Evolutionary conservation across 805 yeast genomes (phyloP).

Genomic region (Priceomyces fermenticarens): DNA sequence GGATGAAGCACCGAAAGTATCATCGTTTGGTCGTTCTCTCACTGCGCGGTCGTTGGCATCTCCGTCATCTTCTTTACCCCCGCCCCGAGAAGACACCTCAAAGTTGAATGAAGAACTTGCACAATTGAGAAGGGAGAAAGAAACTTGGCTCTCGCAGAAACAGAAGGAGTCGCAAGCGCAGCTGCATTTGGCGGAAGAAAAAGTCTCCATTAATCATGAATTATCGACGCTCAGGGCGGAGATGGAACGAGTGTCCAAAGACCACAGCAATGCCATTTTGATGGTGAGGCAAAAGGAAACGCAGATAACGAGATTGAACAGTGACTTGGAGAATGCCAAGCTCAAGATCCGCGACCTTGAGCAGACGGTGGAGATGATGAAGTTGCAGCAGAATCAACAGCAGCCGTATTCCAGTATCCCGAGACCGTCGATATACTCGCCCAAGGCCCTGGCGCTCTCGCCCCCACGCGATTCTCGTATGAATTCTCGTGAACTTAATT

Average conservation of each 20-base stretch:
- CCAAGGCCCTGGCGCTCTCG: neutral
- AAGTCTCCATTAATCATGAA: slow-evolving; percentile 22
- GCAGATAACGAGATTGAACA: slow-evolving; percentile 55
- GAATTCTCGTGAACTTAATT: slow-evolving; percentile 35
- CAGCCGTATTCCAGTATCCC: slow-evolving; percentile 3
- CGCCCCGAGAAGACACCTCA: slow-evolving; percentile 5
- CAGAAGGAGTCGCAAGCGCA: slow-evolving; percentile 25
- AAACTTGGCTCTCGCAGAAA: slow-evolving; percentile 34
- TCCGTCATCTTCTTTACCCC: slow-evolving; percentile 5
- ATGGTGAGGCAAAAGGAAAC: slow-evolving; percentile 66
- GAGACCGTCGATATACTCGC: slow-evolving; percentile 1
- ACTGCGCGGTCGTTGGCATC: slow-evolving; percentile 42
- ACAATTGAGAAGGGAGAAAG: slow-evolving; percentile 52
- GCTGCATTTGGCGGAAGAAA: slow-evolving; percentile 23
- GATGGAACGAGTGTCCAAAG: slow-evolving; percentile 45
- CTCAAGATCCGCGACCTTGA: slow-evolving; percentile 53
- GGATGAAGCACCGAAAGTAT: slow-evolving; percentile 25
- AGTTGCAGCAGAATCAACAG: slow-evolving; percentile 19
- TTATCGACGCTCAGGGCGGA: slow-evolving; percentile 20
- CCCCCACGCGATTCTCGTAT: slow-evolving; percentile 6
- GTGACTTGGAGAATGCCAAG: slow-evolving; percentile 60
- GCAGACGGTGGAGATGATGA: slow-evolving; percentile 35
- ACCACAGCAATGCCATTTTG: slow-evolving; percentile 48
- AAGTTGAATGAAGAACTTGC: slow-evolving; percentile 47
- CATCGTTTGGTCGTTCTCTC: slow-evolving; percentile 34